phyloP scores from a whole-genome alignment of 164 flowering plant species.

The Vitis cinerea region DNA sequence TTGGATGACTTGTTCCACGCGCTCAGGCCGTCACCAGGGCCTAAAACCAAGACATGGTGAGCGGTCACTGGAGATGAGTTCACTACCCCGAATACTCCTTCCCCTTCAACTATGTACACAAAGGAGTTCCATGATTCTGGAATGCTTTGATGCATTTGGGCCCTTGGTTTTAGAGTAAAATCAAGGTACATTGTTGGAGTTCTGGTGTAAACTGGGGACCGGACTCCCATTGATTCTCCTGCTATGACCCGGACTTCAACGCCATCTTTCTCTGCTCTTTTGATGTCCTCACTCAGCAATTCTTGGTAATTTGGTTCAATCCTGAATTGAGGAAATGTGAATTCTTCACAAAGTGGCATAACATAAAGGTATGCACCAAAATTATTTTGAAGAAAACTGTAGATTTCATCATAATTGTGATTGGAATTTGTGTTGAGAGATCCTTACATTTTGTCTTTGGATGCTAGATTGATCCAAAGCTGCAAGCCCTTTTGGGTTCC shows the following conservation, averaged over 20 bases:
- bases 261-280: slow-evolving; percentile 59
- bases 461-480: slow-evolving; percentile 87
- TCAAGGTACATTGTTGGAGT: slow-evolving; percentile 90
- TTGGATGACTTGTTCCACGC: slow-evolving; percentile 72
- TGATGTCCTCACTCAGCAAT: slow-evolving; percentile 48
- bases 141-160: slow-evolving; percentile 56
- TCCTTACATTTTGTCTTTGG: slow-evolving; percentile 78
- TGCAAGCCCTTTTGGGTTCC: slow-evolving; percentile 71
- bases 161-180: slow-evolving; percentile 62
- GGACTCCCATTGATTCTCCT: slow-evolving; percentile 81
- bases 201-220: slow-evolving; percentile 77
- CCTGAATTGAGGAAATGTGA: slow-evolving; percentile 37
- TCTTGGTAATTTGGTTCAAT: slow-evolving; percentile 83
- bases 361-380: too few relatives aligned
- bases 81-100: slow-evolving; percentile 55
- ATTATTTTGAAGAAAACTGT: background rate
- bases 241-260: slow-evolving; percentile 78
- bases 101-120: slow-evolving; percentile 76
- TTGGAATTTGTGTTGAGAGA: background rate
- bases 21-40: slow-evolving; percentile 67
- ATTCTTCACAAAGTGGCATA: too few relatives aligned
- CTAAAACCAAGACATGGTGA: slow-evolving; percentile 65
- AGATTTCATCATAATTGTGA: too few relatives aligned
- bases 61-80: slow-evolving; percentile 45
- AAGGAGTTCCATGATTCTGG: slow-evolving; percentile 80